phyloP scores from a whole-genome alignment of 805 yeast genomes.

The Metschnikowia matae region DNA sequence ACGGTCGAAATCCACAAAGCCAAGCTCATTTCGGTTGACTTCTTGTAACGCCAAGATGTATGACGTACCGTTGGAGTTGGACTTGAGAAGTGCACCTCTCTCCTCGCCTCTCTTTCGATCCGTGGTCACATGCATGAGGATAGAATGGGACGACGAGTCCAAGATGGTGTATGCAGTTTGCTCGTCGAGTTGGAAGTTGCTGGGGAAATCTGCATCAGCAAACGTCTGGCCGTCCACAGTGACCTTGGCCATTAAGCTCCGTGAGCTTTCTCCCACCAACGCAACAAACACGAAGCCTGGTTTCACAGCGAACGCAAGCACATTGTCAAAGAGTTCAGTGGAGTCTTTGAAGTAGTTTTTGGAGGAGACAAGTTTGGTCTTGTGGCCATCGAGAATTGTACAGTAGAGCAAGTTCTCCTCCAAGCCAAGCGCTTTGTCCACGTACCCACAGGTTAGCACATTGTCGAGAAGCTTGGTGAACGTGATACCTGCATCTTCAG shows the following conservation, averaged over 20 bases:
- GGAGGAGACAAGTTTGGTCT: conserved; percentile 42
- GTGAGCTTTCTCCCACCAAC: conserved; percentile 36
- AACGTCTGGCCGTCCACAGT: conserved; percentile 74
- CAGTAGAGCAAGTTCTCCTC: conserved; percentile 58
- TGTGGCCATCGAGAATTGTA: conserved; percentile 40
- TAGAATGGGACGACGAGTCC: conserved; percentile 64
- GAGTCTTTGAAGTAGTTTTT: conserved; percentile 47
- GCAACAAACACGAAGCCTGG: conserved; percentile 77
- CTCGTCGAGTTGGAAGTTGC: conserved; percentile 50
- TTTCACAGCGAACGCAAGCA: conserved; percentile 70
- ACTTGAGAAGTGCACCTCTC: conserved; percentile 77
- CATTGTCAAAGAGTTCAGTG: conserved; percentile 45
- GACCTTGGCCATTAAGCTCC: conserved; percentile 59
- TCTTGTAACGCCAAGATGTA: conserved; percentile 63
- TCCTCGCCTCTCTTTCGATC: conserved; percentile 47
- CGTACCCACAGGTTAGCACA: conserved; percentile 62
- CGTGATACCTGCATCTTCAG: conserved; percentile 62
- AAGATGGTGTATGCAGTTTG: conserved; percentile 69
- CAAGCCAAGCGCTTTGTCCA: conserved; percentile 49
- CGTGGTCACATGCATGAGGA: conserved; percentile 82
- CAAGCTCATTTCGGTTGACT: conserved; percentile 70
- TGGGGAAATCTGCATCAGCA: conserved; percentile 79
- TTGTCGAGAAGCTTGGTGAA: conserved; percentile 54
- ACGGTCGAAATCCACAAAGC: conserved; percentile 87
- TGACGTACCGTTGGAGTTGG: conserved; percentile 88